A percentile compares a stretch with the other conserved stretches of the same genome.
Evolutionary conservation across 345 rosid genomes (phyloP).

Genomic region (Euphorbia peplus): DNA sequence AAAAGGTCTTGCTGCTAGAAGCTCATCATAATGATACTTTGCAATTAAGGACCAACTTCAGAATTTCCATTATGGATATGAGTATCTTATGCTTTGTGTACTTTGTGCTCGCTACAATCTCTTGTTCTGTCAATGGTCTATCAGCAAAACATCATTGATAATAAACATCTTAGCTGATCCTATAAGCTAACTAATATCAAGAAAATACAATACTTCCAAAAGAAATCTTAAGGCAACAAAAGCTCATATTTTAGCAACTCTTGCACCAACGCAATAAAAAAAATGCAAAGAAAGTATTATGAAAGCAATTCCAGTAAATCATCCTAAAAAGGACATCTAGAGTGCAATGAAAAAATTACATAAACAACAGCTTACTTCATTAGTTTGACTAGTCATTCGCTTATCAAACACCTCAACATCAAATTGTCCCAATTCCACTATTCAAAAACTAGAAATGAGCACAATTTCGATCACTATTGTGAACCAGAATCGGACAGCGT

Average conservation of each 20-base stretch:
- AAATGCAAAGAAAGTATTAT: neutral
- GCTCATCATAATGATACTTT: neutral
- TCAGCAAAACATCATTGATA: neutral
- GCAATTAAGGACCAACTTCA: neutral
- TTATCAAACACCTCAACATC: conserved; percentile 95
- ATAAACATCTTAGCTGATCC: neutral
- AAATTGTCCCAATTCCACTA: no score
- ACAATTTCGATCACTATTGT: neutral
- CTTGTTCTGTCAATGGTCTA: neutral
- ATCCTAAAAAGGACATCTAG: neutral
- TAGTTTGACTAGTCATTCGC: conserved; percentile 83
- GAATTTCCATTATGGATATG: neutral
- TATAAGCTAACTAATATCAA: neutral
- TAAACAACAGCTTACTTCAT: conserved; percentile 67
- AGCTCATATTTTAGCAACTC: neutral
- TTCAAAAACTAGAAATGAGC: neutral
- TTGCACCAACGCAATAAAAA: neutral
- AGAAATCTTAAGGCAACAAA: neutral
- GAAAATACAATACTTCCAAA: neutral
- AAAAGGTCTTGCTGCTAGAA: neutral
- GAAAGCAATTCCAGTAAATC: neutral
- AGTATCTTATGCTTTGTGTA: neutral
- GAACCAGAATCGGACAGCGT: neutral
- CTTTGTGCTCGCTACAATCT: neutral
- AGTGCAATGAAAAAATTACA: neutral